Evolutionary conservation across 805 yeast genomes (phyloP).

Genomic region (Wickerhamiella brachini): DNA sequence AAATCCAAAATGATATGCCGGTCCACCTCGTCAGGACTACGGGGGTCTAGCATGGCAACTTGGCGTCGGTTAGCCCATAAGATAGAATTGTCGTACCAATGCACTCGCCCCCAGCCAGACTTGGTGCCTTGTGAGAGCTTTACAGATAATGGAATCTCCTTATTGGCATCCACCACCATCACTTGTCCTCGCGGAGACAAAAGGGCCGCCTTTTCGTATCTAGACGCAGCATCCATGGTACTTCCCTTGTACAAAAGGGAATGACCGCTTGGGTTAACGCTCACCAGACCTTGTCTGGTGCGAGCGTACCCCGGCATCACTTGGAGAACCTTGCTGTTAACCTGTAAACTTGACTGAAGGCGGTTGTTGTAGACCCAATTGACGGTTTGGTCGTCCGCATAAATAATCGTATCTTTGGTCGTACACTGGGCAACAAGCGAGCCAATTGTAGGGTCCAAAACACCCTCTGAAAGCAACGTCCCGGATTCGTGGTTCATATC

Average conservation of each 20-base stretch:
- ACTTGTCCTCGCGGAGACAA: constrained; percentile 3
- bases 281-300: constrained; percentile 8
- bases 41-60: constrained; percentile 7
- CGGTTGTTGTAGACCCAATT: background rate
- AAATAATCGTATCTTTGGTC: background rate
- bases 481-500: background rate
- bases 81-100: constrained; percentile 1
- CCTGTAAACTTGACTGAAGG: background rate
- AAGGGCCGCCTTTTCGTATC: background rate
- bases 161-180: constrained; percentile 2
- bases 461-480: background rate
- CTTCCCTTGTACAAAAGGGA: constrained; percentile 7
- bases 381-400: background rate
- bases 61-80: constrained; percentile 14
- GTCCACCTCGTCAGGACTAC: constrained; percentile 1
- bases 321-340: background rate
- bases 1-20: constrained; percentile 2
- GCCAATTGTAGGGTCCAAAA: background rate
- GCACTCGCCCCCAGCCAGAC: constrained; percentile 13
- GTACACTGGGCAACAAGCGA: background rate
- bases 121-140: constrained; percentile 7
- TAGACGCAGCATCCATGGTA: constrained; percentile 9
- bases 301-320: constrained; percentile 2
- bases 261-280: background rate
- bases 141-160: constrained; percentile 1